phyloP scores from a whole-genome alignment of 306 rosid species.

The Cicer yamashitae region DNA sequence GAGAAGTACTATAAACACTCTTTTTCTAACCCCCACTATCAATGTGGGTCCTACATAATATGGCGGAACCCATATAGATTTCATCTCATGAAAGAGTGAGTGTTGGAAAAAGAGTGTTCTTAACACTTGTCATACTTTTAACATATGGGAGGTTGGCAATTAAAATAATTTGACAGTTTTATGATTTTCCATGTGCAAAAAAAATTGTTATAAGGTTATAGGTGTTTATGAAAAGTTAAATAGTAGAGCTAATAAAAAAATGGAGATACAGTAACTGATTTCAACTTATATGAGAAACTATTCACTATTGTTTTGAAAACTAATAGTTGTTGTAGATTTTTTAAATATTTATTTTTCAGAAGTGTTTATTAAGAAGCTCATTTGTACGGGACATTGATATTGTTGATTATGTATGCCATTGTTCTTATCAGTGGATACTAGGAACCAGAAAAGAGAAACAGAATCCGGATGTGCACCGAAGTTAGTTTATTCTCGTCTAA shows the following conservation, averaged over 20 bases:
- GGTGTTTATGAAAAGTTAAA: not conserved
- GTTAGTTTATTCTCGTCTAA: not conserved
- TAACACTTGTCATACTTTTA: not conserved
- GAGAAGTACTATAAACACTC: no score
- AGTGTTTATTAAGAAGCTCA: not conserved
- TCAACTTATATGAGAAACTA: not conserved
- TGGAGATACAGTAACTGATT: not conserved
- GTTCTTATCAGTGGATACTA: conserved; percentile 23
- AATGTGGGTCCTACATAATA: no score
- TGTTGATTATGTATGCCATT: conserved; percentile 32
- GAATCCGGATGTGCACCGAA: not conserved
- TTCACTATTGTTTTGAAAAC: not conserved
- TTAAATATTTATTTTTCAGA: no score
- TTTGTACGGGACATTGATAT: not conserved
- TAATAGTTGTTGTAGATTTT: not conserved
- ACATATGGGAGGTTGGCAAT: not conserved
- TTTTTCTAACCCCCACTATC: no score
- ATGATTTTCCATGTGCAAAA: not conserved
- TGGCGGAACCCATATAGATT: no score
- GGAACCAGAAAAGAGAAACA: conserved; percentile 15
- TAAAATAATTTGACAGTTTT: no score
- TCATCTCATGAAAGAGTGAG: no score
- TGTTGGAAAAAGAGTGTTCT: no score
- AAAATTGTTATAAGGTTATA: not conserved
- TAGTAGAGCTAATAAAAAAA: not conserved